phyloP scores from a whole-genome alignment of 78 protist species.

The Diacronema lutheri region DNA sequence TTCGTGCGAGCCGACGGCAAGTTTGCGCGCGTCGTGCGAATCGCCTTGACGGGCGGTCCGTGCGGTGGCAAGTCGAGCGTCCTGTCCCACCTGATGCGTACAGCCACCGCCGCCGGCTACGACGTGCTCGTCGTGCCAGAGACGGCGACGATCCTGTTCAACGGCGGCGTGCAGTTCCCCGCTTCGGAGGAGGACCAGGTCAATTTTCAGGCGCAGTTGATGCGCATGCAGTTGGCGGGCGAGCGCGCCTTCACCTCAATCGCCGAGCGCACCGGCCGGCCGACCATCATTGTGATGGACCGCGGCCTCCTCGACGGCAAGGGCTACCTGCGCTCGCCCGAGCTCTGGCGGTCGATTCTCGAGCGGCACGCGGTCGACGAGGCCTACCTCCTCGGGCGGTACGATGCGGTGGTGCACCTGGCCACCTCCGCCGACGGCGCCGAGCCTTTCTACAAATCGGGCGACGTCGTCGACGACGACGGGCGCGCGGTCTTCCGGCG shows the following conservation, averaged over 20 bases:
- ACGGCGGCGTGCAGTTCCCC: slow-evolving; percentile 1
- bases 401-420: slow-evolving; percentile 44
- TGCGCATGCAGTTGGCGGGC: background rate
- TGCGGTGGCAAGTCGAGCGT: slow-evolving; percentile 44
- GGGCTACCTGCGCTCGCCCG: background rate
- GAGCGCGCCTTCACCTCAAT: background rate
- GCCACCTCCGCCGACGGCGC: slow-evolving; percentile 53
- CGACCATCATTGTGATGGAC: background rate
- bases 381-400: background rate
- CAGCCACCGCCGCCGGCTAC: background rate
- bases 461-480: background rate
- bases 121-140: slow-evolving; percentile 10
- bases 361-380: background rate
- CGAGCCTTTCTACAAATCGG: background rate
- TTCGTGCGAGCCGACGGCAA: too few species aligned
- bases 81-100: background rate
- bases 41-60: slow-evolving; percentile 34
- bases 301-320: slow-evolving; percentile 11
- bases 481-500: background rate
- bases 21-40: background rate
- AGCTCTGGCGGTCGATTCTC: background rate
- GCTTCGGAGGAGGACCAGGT: background rate
- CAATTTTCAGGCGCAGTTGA: background rate
- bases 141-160: slow-evolving; percentile 28
- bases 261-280: background rate